These are phyloP conservation scores for Berberis thunbergii DNA, from an alignment of 164 flowering plant species.

Conservation along the genomic window DNA sequence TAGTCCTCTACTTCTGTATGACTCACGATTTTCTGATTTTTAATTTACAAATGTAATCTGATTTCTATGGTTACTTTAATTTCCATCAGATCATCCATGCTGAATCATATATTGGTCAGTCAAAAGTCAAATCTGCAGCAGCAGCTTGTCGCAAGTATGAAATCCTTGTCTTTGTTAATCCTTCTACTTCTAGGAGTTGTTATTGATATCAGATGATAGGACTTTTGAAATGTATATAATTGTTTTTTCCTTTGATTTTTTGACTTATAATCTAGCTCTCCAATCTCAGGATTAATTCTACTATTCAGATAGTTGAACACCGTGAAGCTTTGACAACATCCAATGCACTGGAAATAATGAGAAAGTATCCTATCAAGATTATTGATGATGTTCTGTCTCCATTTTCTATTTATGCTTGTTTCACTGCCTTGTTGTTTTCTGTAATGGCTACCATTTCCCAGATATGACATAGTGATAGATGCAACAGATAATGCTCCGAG, in stretches of 20 bases:
- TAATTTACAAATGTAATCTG: not conserved
- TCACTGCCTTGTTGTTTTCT: slow-evolving; percentile 14
- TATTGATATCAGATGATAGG: not conserved
- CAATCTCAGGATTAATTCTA: slow-evolving; percentile 67
- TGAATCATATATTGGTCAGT: slow-evolving; percentile 75
- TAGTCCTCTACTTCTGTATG: not conserved
- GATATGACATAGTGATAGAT: slow-evolving; percentile 87
- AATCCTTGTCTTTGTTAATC: not conserved
- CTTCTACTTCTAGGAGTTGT: not conserved
- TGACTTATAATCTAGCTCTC: not conserved
- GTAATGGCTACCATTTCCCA: slow-evolving; percentile 25
- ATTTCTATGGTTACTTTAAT: not conserved
- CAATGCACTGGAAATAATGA: slow-evolving; percentile 84
- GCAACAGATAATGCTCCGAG: slow-evolving; percentile 95
- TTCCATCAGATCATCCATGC: slow-evolving; percentile 70
- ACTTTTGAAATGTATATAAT: not conserved
- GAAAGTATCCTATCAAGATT: slow-evolving; percentile 59
- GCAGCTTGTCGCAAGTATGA: slow-evolving; percentile 84
- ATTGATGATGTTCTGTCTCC: not conserved
- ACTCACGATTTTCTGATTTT: not conserved
- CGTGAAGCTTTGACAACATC: slow-evolving; percentile 64
- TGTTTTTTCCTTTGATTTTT: not conserved
- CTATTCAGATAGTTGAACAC: slow-evolving; percentile 61
- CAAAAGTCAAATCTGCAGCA: slow-evolving; percentile 95
- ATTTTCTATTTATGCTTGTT: not conserved